phyloP scores from a whole-genome alignment of 2,329 filamentous ascomycete genomes.

The Colletotrichum echinochloae region DNA sequence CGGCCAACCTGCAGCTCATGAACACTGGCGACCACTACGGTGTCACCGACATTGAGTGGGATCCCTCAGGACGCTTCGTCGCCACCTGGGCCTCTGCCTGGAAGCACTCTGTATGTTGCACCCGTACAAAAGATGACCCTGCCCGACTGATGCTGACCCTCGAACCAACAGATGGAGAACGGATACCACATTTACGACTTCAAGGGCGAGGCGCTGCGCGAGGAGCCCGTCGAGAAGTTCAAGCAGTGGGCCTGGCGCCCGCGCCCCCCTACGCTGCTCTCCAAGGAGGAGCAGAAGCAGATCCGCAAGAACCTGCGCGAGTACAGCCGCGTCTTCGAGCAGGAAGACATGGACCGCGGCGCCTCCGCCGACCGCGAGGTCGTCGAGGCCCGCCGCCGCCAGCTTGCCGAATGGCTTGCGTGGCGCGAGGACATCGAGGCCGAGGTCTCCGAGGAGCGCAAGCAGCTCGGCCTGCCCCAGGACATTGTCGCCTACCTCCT shows the following conservation, averaged over 20 bases:
- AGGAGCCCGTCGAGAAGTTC: constrained; percentile 95
- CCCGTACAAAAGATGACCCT: neutral
- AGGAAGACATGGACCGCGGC: constrained; percentile 93
- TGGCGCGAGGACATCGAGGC: constrained; percentile 83
- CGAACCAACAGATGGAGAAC: constrained; percentile 86
- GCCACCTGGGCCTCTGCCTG: constrained; percentile 93
- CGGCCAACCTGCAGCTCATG: constrained; percentile 95
- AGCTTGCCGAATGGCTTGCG: constrained; percentile 88
- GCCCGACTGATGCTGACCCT: constrained; percentile 30
- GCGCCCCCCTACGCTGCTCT: constrained; percentile 88
- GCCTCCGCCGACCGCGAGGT: constrained; percentile 95
- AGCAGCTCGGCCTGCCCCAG: constrained; percentile 73
- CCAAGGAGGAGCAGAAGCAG: constrained; percentile 96
- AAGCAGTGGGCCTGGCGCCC: constrained; percentile 98
- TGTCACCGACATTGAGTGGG: constrained; percentile 98
- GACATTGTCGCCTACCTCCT: constrained; percentile 73
- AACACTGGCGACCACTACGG: constrained; percentile 95
- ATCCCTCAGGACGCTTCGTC: constrained; percentile 94
- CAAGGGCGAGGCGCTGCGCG: constrained; percentile 87
- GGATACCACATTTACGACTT: constrained; percentile 99
- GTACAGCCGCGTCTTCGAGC: constrained; percentile 94
- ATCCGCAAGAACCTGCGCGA: constrained; percentile 98
- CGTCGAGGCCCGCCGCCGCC: constrained; percentile 84
- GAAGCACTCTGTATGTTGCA: constrained; percentile 90
- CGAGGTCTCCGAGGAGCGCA: constrained; percentile 79